A percentile compares a stretch with the other conserved stretches of the same genome.
Conservation (phyloP, 805 yeast species). For the Tanozyma kutaoensis region DNA sequence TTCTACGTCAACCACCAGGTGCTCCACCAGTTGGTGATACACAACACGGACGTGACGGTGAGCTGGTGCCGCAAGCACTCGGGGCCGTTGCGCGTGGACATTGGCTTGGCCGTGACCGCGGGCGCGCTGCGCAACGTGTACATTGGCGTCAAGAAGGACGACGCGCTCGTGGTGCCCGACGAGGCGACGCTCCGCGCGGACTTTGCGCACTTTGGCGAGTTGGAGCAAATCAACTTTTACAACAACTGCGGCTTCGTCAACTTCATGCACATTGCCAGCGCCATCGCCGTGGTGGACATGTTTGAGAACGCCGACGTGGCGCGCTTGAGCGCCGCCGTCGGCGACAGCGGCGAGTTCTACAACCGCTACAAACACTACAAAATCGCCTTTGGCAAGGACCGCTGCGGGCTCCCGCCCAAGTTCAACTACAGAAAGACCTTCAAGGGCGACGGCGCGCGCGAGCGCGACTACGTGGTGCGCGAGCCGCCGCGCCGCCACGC, state of each 20-base stretch:
- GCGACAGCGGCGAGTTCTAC: conserved; percentile 17
- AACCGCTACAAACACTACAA: conserved; percentile 39
- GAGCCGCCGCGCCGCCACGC: too few species aligned
- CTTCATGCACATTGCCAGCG: conserved; percentile 48
- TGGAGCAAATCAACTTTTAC: conserved; percentile 66
- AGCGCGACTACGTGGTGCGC: too few species aligned
- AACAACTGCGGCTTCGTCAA: conserved; percentile 69
- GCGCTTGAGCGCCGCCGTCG: conserved; percentile 23
- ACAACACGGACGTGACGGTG: conserved; percentile 46
- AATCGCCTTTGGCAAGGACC: conserved; percentile 12
- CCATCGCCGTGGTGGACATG: conserved; percentile 50
- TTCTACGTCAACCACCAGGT: conserved; percentile 45
- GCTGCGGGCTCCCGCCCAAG: conserved; percentile 6
- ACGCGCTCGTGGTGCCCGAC: conserved; percentile 13
- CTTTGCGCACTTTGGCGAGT: conserved; percentile 50
- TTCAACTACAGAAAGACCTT: conserved; percentile 27
- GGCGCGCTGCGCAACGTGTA: conserved; percentile 74
- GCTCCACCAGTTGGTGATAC: conserved; percentile 44
- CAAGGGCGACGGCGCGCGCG: too few species aligned
- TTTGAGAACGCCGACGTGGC: conserved; percentile 25
- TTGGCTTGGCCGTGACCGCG: conserved; percentile 50
- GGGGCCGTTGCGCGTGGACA: conserved; percentile 44
- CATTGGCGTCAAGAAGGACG: conserved; percentile 33
- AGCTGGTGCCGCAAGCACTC: conserved; percentile 63
- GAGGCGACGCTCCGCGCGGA: conserved; percentile 43